Percentiles rank a stretch among this genome's conserved stretches.
Conservation (phyloP, 2,329 filamentous ascomycete species). For the Colletotrichum musicola region DNA sequence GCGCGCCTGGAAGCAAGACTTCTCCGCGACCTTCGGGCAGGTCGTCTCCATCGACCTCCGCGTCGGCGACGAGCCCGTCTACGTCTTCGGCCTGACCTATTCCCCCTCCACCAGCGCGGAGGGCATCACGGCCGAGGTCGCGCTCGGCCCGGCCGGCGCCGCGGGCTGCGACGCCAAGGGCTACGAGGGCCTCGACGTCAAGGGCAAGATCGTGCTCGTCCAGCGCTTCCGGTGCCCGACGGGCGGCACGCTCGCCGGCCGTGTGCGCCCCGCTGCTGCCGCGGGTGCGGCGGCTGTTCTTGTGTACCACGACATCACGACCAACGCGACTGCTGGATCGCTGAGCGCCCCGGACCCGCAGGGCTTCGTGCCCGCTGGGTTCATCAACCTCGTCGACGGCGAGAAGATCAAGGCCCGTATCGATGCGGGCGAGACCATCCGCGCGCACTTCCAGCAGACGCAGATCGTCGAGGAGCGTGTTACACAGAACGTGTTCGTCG, state of each 20-base stretch:
- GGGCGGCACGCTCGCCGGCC: constrained; percentile 48
- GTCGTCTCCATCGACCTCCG: constrained; percentile 35
- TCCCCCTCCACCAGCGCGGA: constrained; percentile 60
- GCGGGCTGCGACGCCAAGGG: constrained; percentile 44
- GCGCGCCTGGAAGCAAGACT: constrained; percentile 61
- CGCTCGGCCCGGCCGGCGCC: constrained; percentile 45
- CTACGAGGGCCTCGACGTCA: constrained; percentile 45
- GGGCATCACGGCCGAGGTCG: constrained; percentile 52
- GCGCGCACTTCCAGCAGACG: constrained; percentile 51
- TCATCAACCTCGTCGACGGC: constrained; percentile 55
- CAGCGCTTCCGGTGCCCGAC: constrained; percentile 50
- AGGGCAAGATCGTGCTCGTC: constrained; percentile 50
- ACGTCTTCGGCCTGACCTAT: constrained; percentile 55
- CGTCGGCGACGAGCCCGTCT: constrained; percentile 44
- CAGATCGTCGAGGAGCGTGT: constrained; percentile 54
- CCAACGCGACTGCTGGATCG: constrained; percentile 48
- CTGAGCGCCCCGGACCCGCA: constrained; percentile 45
- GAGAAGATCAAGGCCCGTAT: constrained; percentile 54
- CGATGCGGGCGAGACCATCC: constrained; percentile 52
- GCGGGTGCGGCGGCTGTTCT: constrained; percentile 49
- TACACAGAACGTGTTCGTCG: constrained; percentile 60
- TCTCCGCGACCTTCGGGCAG: constrained; percentile 51
- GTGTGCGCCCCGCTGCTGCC: constrained; percentile 45
- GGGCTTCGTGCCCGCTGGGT: constrained; percentile 46
- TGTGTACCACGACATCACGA: constrained; percentile 48